Conservation (phyloP, 768 basidiomycete species). For the Tylopilus sp. region DNA sequence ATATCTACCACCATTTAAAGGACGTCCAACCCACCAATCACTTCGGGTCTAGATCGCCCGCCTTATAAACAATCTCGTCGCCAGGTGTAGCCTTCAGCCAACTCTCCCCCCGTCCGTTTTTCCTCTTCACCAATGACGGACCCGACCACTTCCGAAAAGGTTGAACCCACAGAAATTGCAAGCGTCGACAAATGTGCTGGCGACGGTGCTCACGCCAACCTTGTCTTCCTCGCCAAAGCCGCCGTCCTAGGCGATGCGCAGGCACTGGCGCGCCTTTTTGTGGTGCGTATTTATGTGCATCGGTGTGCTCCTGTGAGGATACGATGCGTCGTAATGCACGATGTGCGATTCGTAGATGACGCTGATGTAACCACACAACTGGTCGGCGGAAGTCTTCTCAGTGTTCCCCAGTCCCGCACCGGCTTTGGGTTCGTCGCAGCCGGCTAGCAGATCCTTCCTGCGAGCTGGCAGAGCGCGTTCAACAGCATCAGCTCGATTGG, state of each 20-base stretch:
- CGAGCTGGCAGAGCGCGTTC: conserved; percentile 29
- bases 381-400: conserved; percentile 20
- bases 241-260: conserved; percentile 21
- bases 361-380: too few species aligned
- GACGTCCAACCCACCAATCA: too few species aligned
- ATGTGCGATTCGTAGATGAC: too few species aligned
- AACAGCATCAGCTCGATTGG: conserved; percentile 25
- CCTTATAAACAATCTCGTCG: too few species aligned
- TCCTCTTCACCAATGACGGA: too few species aligned
- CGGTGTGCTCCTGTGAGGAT: conserved; percentile 14
- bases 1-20: too few species aligned
- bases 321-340: conserved; percentile 15
- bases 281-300: conserved; percentile 24
- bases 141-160: too few species aligned
- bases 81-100: too few species aligned
- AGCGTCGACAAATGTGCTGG: neutral
- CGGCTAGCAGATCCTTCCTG: conserved; percentile 14
- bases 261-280: conserved; percentile 22
- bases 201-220: conserved; percentile 1
- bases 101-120: too few species aligned
- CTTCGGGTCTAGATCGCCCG: too few species aligned
- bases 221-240: conserved; percentile 19
- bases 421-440: conserved; percentile 21
- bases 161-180: neutral
- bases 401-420: conserved; percentile 23